Evolutionary conservation across 768 basidiomycete genomes (phyloP).

Genomic region (Mycena epipterygia): DNA sequence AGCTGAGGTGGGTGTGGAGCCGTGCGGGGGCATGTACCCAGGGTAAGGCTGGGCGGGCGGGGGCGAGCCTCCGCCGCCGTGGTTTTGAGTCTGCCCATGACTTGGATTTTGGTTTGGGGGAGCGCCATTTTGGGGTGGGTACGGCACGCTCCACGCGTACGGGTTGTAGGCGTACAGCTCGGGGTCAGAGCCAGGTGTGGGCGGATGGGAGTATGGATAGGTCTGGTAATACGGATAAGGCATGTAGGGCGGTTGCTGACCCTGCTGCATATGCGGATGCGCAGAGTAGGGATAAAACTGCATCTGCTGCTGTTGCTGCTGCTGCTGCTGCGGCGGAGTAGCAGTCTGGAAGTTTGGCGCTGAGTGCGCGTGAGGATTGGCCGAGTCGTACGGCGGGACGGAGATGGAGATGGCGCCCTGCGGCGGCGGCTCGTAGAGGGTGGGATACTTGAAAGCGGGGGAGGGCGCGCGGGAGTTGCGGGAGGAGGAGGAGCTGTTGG

Average conservation of each 20-base stretch:
- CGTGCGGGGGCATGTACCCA: background rate
- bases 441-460: conserved; percentile 81
- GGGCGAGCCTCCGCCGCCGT: conserved; percentile 11
- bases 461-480: conserved; percentile 82
- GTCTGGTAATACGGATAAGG: conserved; percentile 58
- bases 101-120: conserved; percentile 35
- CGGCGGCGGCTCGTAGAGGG: conserved; percentile 75
- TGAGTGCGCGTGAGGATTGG: conserved; percentile 54
- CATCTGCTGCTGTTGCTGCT: conserved; percentile 30
- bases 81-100: conserved; percentile 18
- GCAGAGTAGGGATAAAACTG: conserved; percentile 44
- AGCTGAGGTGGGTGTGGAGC: background rate
- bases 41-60: conserved; percentile 38
- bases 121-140: conserved; percentile 34
- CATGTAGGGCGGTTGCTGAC: conserved; percentile 48
- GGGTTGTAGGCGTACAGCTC: conserved; percentile 44
- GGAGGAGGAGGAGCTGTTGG: conserved; percentile 70
- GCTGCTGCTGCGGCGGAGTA: conserved; percentile 41
- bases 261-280: conserved; percentile 49
- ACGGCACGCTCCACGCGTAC: conserved; percentile 49
- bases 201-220: conserved; percentile 54
- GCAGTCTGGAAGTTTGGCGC: conserved; percentile 56
- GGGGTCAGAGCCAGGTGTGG: conserved; percentile 50
- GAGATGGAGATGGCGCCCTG: conserved; percentile 46
- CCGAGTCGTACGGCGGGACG: conserved; percentile 25